A percentile compares a stretch with the other conserved stretches of the same genome.
phyloP scores from a whole-genome alignment of 306 rosid species.

The Cyamopsis tetragonoloba region DNA sequence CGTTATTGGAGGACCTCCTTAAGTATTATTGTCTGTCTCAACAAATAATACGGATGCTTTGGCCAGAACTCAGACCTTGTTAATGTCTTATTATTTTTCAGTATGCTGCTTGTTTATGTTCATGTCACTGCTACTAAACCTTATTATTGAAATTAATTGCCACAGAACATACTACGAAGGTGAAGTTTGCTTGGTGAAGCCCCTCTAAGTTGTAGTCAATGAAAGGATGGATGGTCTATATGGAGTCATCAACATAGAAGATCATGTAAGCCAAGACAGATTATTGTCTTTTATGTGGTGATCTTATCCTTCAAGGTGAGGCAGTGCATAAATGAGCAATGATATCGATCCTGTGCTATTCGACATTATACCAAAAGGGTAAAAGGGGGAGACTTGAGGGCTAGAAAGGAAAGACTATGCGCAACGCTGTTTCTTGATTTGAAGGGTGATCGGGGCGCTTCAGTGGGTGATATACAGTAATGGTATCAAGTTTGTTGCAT shows the following conservation, averaged over 20 bases:
- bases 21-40: not conserved
- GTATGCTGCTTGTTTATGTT: slow-evolving; percentile 5
- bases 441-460: not conserved
- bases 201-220: slow-evolving; percentile 12
- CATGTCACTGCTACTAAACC: not conserved
- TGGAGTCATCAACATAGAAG: slow-evolving; percentile 18
- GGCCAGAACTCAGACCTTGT: not conserved
- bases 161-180: not conserved
- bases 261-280: slow-evolving; percentile 5
- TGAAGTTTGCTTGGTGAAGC: slow-evolving; percentile 29
- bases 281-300: not conserved
- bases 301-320: slow-evolving; percentile 12
- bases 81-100: not conserved
- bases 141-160: not conserved
- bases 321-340: not conserved
- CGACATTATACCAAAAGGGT: not conserved
- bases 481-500: not conserved
- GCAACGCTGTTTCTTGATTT: slow-evolving; percentile 17
- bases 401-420: not conserved
- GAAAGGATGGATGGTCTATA: slow-evolving; percentile 28
- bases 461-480: too few species aligned
- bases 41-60: not conserved
- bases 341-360: slow-evolving; percentile 5
- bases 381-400: not conserved
- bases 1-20: slow-evolving; percentile 1